phyloP scores from a whole-genome alignment of 345 rosid species.

The Lagerstroemia speciosa region DNA sequence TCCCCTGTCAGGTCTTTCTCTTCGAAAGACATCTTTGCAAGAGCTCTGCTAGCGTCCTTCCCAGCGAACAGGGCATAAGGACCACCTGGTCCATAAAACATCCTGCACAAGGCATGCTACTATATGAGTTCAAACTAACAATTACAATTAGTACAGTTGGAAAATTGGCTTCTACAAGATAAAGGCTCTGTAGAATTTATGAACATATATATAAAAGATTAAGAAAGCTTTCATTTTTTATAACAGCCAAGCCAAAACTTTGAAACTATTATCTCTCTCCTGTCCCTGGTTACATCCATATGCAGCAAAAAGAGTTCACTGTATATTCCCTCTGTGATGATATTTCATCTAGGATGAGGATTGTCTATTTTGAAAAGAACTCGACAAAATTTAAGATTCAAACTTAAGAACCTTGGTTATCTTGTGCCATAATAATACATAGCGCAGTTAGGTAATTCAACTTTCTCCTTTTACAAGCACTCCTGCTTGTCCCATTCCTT shows the following conservation, averaged over 20 bases:
- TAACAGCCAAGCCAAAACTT: not conserved
- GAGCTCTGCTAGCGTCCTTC: conserved; percentile 95
- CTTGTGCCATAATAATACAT: too few relatives aligned
- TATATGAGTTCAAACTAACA: not conserved
- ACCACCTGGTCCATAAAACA: conserved; percentile 99
- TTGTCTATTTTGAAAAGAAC: not conserved
- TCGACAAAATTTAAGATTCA: not conserved
- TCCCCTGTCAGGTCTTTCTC: conserved; percentile 87
- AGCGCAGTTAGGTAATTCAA: not conserved
- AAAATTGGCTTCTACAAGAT: not conserved
- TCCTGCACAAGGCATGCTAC: conserved; percentile 36
- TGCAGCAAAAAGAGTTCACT: not conserved
- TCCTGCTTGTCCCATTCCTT: not conserved
- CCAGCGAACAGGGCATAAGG: conserved; percentile 97
- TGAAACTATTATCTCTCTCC: not conserved
- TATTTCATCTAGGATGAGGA: not conserved
- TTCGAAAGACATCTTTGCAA: conserved; percentile 99
- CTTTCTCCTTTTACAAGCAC: not conserved
- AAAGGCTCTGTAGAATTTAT: not conserved
- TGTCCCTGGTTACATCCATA: not conserved
- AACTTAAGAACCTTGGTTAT: not conserved
- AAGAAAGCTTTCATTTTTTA: not conserved
- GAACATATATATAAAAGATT: not conserved
- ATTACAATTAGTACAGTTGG: not conserved
- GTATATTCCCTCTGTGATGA: not conserved